Base-by-base conservation (phyloP, 768 basidiomycete species). In the Pleurotus giganteus region DNA sequence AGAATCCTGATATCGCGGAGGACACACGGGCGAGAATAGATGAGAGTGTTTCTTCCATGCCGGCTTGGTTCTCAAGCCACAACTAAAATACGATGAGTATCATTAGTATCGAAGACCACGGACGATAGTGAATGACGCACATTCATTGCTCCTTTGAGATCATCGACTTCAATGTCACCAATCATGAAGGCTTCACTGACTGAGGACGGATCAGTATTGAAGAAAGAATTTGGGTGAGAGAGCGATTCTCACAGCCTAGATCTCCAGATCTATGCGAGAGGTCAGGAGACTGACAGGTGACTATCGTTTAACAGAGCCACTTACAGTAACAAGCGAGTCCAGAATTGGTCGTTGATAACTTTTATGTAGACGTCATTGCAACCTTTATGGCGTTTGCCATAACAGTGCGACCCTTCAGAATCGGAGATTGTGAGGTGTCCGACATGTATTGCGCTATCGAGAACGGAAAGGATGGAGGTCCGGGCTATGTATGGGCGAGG, bases 181-280 rank as follows among this genome's bases (percentile, higher is more conserved):
- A 86, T 75, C 85, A 87, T 86, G 66, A 84, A 87, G 2, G 84
- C 85, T 74, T 87, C 85, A 66, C 85, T 86, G 71, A 87, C 85
- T 87, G 43, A 43, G 36, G 41, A 27, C 8, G 29, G 24, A 36
- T 55, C 28, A 56, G 29, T 13, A 54, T 45, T 28, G 17, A 8
- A 5, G 21, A 21, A 44, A 37, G n/a, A 2, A 17, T 29, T 21
- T 26, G 29, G 31, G 31, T 17, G n/a, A 29, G 21, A 26, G 46
- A 31, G 15, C 5, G 50, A 47, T 45, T 61, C 82, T 76, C 71
- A 86, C 85, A 86, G 59, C 85, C 85, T 50, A 86, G 73, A 70
- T 86, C 85, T 51, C 79, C 80, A 52, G 80, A 80, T 59, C 78
- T 79, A 62, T 67, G 55, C 61, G 42, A 58, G 62, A 59, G 58